Conservation (phyloP, 2,329 filamentous ascomycete genomes). For the Penicillium sp. region DNA sequence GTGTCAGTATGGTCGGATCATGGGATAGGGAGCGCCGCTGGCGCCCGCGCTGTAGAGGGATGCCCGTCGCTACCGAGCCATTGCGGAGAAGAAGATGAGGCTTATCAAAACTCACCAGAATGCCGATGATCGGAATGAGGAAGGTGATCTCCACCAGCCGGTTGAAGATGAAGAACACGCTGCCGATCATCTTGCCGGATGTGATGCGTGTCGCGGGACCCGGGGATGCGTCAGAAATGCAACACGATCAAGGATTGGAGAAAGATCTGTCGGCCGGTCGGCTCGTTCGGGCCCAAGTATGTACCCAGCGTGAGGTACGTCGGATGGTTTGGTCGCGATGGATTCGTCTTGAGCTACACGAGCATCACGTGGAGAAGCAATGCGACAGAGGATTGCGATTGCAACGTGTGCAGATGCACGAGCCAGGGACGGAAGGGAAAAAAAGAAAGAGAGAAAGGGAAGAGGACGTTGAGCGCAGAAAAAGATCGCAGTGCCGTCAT, state of each 20-base stretch:
- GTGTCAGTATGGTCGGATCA: neutral
- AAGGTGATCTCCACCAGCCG: conserved; percentile 61
- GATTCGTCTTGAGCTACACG: too few species aligned
- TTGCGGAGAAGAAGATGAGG: too few species aligned
- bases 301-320: too few species aligned
- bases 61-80: too few species aligned
- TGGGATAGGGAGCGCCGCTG: neutral
- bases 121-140: conserved; percentile 61
- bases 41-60: too few species aligned
- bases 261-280: too few species aligned
- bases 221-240: conserved; percentile 20
- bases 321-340: too few species aligned
- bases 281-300: too few species aligned
- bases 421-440: conserved; percentile 9
- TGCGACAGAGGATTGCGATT: conserved; percentile 14
- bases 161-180: conserved; percentile 61
- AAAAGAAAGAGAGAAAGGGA: conserved; percentile 9
- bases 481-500: conserved; percentile 14
- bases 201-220: conserved; percentile 1
- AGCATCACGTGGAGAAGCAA: conserved; percentile 15
- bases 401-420: conserved; percentile 14
- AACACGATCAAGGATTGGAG: conserved; percentile 4
- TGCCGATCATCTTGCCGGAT: conserved; percentile 47
- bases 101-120: conserved; percentile 53
- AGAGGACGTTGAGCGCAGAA: conserved; percentile 4